Evolutionary conservation across 2,329 filamentous ascomycete species (phyloP).

Genomic region (Cladophialophora bantiana): DNA sequence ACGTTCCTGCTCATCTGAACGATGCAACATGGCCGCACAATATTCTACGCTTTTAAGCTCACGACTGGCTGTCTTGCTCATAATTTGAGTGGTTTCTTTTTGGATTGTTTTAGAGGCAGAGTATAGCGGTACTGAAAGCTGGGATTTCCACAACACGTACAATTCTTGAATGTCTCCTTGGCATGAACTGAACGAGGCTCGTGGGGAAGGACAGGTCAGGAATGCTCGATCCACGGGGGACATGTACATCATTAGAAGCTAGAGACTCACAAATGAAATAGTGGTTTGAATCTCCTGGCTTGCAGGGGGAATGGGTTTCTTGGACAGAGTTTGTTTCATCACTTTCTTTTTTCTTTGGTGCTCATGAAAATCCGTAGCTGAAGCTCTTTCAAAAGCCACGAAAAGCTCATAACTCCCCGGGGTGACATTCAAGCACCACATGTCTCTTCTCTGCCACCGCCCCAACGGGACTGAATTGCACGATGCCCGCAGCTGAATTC

Average conservation of each 20-base stretch:
- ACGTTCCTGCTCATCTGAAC: background rate
- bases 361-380: conserved; percentile 29
- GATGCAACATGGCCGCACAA: background rate
- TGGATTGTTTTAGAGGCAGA: background rate
- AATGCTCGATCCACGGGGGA: background rate
- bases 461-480: conserved; percentile 8
- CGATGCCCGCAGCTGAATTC: conserved; percentile 10
- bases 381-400: conserved; percentile 36
- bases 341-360: conserved; percentile 29
- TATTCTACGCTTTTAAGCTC: background rate
- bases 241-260: background rate
- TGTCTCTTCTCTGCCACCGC: conserved; percentile 8
- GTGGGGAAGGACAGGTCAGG: background rate
- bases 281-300: background rate
- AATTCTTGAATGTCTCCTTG: background rate
- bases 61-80: background rate
- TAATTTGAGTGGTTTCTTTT: background rate
- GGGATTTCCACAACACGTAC: conserved; percentile 5
- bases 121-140: background rate
- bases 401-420: conserved; percentile 15
- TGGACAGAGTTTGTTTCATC: conserved; percentile 33
- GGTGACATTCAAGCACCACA: conserved; percentile 15
- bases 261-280: background rate
- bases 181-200: background rate
- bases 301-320: background rate